Evolutionary conservation across 495 filamentous ascomycete species (phyloP), one percentile per base, ranked within the genome.

Genomic region (Niebla homalea): DNA sequence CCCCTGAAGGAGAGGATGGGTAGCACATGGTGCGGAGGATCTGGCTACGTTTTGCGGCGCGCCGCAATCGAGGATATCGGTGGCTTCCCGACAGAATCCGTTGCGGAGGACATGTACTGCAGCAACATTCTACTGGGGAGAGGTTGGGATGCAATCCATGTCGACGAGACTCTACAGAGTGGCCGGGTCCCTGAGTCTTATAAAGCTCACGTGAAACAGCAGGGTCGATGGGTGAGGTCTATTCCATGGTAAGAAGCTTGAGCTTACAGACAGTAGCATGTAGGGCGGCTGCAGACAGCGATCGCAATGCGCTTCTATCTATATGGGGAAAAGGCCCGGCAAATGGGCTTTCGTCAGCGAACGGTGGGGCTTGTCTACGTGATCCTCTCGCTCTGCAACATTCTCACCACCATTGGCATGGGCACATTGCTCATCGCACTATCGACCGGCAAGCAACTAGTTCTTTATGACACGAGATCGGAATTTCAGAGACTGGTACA

Each of bases 51-150:
- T 84, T 18, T 67, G 79, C 36, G 72, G 77, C 55, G 74, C 81
- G 53, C 67, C 76, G 52, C 67, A 83, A 37, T 78, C 80, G 49
- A 71, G 82, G 41, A 65, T 83, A 3, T 67, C 77, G 3, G 81
- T 77, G 2, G 77, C 75, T 44, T 6, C 21, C 48, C 40, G 19
- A 19, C 32, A 8, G 29, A 41, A 25, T 25, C 44, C 8, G 16
- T 50, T 12, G 47, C 41, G 12, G 41, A 50, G 38, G 40, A 45
- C 12, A 22, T 21, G n/a, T 37, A 42, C 36, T 46, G 32, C 32
- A 42, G 36, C 20, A 38, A 37, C 18, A 4, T 52, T 20, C 50
- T 52, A 20, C 36, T 42, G 16, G 35, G 35, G 5, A 43, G 29
- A 12, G 43, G 50, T 25, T 52, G 50, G 50, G 15, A 46, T 11